A percentile compares a stretch with the other conserved stretches of the same genome.
Evolutionary conservation across 495 filamentous ascomycete genomes (phyloP).

Genomic region (Penicillium cataractarum): DNA sequence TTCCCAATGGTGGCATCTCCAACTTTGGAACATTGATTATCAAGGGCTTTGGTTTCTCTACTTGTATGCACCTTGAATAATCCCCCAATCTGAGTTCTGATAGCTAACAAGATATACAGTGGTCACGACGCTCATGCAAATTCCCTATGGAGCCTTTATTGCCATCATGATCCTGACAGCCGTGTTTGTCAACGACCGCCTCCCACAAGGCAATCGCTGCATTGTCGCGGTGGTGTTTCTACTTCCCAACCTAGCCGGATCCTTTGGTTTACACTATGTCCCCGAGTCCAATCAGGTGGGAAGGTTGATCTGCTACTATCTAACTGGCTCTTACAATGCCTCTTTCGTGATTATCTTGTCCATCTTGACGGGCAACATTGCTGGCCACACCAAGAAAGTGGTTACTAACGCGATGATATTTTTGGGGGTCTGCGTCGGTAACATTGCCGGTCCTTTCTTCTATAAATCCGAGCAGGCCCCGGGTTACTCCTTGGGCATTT

Average conservation of each 20-base stretch:
- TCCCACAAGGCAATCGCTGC: background rate
- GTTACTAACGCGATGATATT: conserved; percentile 57
- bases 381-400: conserved; percentile 60
- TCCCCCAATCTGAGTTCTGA: background rate
- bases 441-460: conserved; percentile 60
- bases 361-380: conserved; percentile 56
- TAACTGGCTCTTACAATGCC: conserved; percentile 60
- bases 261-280: background rate
- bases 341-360: conserved; percentile 60
- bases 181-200: background rate
- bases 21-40: background rate
- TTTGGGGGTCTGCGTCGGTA: conserved; percentile 46
- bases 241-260: background rate
- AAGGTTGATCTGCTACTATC: conserved; percentile 53
- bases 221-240: background rate
- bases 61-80: background rate
- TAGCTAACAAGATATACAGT: background rate
- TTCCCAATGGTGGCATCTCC: background rate
- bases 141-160: background rate
- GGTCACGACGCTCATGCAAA: background rate
- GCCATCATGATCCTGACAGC: background rate
- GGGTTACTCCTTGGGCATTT: conserved; percentile 55
- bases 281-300: background rate
- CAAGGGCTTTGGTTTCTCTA: background rate
- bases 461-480: conserved; percentile 53